Conservation (phyloP, 192 early-diverging fungal species). For the Gaertneriomyces sp. region DNA sequence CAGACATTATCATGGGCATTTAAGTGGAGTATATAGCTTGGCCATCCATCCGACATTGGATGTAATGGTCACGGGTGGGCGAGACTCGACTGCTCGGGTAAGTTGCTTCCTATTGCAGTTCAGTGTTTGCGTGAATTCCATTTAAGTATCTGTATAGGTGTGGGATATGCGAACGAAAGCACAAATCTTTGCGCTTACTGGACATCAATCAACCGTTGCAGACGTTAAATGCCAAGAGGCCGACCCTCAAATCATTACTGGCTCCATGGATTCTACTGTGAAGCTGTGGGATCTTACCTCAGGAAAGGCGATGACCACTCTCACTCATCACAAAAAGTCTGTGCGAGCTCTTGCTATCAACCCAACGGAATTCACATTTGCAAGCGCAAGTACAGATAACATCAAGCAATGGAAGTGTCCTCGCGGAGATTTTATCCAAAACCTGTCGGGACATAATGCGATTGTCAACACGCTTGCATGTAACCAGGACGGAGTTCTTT, state of each 20-base stretch:
- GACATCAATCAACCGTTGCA: slow-evolving; percentile 83
- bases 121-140: background rate
- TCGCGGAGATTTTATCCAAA: slow-evolving; percentile 91
- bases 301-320: slow-evolving; percentile 85
- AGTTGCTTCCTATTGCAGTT: slow-evolving; percentile 18
- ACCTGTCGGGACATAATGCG: slow-evolving; percentile 77
- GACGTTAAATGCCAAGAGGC: slow-evolving; percentile 89
- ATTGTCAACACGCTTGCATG: slow-evolving; percentile 89
- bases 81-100: slow-evolving; percentile 91
- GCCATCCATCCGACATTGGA: slow-evolving; percentile 93
- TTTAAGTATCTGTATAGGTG: slow-evolving; percentile 48
- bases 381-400: slow-evolving; percentile 75
- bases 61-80: slow-evolving; percentile 87
- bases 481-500: slow-evolving; percentile 90
- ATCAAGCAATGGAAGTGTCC: slow-evolving; percentile 98
- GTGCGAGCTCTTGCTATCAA: slow-evolving; percentile 90
- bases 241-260: slow-evolving; percentile 94
- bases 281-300: slow-evolving; percentile 96
- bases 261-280: slow-evolving; percentile 89
- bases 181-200: slow-evolving; percentile 80
- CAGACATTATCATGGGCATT: slow-evolving; percentile 97
- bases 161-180: slow-evolving; percentile 99
- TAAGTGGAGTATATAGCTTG: slow-evolving; percentile 89
- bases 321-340: slow-evolving; percentile 98
- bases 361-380: slow-evolving; percentile 92